Base-by-base conservation (phyloP, 2,329 filamentous ascomycete species). In the Talaromyces sp. region DNA sequence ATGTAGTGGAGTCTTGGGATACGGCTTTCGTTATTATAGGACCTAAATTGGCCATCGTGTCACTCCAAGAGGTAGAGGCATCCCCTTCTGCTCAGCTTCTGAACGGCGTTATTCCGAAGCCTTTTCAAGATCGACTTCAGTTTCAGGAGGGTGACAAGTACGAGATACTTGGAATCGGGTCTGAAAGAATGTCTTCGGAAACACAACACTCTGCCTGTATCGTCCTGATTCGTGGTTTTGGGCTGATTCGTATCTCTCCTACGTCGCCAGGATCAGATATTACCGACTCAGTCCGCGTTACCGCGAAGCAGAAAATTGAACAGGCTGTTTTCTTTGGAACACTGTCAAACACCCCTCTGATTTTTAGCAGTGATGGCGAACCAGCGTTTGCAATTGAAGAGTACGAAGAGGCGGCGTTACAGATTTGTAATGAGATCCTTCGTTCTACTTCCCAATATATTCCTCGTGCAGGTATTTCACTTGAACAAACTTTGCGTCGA, bases 291-390 rank as follows among this genome's bases (percentile, higher is more conserved):
- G 78, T 79, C 48, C 79, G 78, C 67, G 85, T 96, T 16, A 93
- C 90, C 1, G 90, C 91, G 6, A 95, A 92, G 76, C 91, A 87
- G 76, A 96, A 95, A 76, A 83, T 99, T 44, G 92, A 97, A 72
- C 93, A 99, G 77, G 93, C 93, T 2, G 90, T 98, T 1, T 98
- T 97, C 77, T 98, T 92, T 72, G 93, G 93, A 1, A 86, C 86
- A 55, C 87, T 90, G 72, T 84, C 88, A 65, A 87, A 91, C 70
- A 98, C 92, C 69, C 90, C 93, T n/a, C 78, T 99, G n/a, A 87
- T 92, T 65, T 92, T 99, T 69, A 85, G 88, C 48, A 84, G 87
- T 48, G 85, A 86, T 66, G 81, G 85, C 42, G 86, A 87, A 61
- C 80, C 88, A 54, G 81, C 83, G 3, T 96, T 95, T 67, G 81